These are phyloP conservation scores for Boletus pseudo-olivaceus DNA, from an alignment of 768 basidiomycete genomes.

Conservation along the genomic window DNA sequence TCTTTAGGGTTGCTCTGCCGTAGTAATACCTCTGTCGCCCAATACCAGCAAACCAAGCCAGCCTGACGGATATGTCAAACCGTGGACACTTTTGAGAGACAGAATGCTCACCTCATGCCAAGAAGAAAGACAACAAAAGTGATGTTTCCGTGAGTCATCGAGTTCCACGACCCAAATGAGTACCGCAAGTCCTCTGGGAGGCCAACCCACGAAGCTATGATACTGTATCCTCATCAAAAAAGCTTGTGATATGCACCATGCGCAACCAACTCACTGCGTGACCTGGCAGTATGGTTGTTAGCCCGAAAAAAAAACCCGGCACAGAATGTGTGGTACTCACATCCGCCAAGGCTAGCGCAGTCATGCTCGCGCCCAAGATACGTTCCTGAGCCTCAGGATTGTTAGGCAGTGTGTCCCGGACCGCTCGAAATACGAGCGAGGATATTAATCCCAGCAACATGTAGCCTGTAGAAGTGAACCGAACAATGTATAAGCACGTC, in stretches of 20 bases:
- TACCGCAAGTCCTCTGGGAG: slow-evolving; percentile 57
- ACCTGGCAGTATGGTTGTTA: slow-evolving; percentile 35
- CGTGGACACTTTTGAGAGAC: background rate
- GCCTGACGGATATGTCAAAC: slow-evolving; percentile 29
- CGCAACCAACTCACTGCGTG: slow-evolving; percentile 49
- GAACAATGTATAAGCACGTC: background rate
- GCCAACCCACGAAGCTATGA: slow-evolving; percentile 51
- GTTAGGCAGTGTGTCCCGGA: slow-evolving; percentile 54
- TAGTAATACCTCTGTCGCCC: slow-evolving; percentile 45
- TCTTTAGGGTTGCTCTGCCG: slow-evolving; percentile 18
- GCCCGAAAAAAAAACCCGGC: background rate
- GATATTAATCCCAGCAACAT: slow-evolving; percentile 62
- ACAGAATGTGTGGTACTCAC: slow-evolving; percentile 38
- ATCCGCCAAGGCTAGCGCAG: slow-evolving; percentile 66
- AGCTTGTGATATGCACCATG: background rate
- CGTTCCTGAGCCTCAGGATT: slow-evolving; percentile 64
- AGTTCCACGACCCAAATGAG: slow-evolving; percentile 56
- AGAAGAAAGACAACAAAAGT: slow-evolving; percentile 58
- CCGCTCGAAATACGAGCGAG: slow-evolving; percentile 62
- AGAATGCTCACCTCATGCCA: slow-evolving; percentile 44
- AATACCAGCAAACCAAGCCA: slow-evolving; percentile 55
- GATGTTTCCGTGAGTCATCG: slow-evolving; percentile 75
- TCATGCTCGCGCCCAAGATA: slow-evolving; percentile 59
- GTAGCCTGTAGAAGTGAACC: slow-evolving; percentile 44
- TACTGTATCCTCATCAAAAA: slow-evolving; percentile 38